phyloP scores from a whole-genome alignment of 257 asterid genomes.

The Thymus quinquecostatus region DNA sequence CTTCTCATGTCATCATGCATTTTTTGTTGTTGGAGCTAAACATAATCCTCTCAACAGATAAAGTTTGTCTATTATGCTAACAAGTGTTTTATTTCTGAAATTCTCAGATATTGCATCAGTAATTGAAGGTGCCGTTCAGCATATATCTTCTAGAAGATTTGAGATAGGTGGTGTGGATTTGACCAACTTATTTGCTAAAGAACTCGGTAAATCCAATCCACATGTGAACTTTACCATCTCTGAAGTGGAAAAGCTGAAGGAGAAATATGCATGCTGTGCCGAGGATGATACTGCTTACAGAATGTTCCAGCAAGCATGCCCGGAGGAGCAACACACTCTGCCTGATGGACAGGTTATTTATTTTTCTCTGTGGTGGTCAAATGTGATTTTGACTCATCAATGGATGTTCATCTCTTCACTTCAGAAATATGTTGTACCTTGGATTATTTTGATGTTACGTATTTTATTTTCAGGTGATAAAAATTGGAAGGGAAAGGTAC shows the following conservation, averaged over 20 bases:
- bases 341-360: constrained; percentile 92
- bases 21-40: constrained; percentile 14
- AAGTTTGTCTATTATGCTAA: constrained; percentile 19
- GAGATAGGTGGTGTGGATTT: constrained; percentile 90
- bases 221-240: constrained; percentile 56
- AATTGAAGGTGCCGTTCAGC: constrained; percentile 98
- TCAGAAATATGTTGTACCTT: neutral
- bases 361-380: constrained; percentile 24
- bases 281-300: constrained; percentile 68
- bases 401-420: neutral
- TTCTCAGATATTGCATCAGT: constrained; percentile 90
- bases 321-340: constrained; percentile 79
- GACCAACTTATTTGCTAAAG: constrained; percentile 66
- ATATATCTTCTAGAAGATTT: constrained; percentile 89
- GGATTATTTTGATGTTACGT: neutral
- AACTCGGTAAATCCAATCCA: constrained; percentile 75
- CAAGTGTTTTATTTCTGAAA: constrained; percentile 19
- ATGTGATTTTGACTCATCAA: constrained; percentile 9
- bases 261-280: constrained; percentile 79
- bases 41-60: constrained; percentile 13
- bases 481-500: constrained; percentile 81
- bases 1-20: constrained; percentile 3
- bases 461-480: constrained; percentile 62
- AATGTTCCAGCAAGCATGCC: constrained; percentile 55
- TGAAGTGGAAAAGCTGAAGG: constrained; percentile 83